Evolutionary conservation across 2,329 filamentous ascomycete species (phyloP).

Genomic region (Colletotrichum falcatum): DNA sequence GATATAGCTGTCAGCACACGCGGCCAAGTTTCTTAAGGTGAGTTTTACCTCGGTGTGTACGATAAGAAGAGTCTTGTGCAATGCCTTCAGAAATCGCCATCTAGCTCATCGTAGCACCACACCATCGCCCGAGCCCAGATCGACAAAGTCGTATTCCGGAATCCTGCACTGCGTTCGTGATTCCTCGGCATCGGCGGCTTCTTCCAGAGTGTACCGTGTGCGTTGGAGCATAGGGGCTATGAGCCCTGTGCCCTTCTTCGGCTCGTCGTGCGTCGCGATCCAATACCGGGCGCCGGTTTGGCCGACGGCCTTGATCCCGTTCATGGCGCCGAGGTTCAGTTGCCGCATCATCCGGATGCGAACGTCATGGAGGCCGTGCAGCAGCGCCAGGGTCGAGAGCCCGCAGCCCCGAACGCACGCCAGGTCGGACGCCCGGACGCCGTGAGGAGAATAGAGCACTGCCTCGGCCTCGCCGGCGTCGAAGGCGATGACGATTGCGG

Average conservation of each 20-base stretch:
- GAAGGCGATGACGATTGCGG: constrained; percentile 70
- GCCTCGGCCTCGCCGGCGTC: constrained; percentile 44
- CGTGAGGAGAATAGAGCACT: constrained; percentile 39
- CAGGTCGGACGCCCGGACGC: constrained; percentile 52
- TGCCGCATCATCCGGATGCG: constrained; percentile 63
- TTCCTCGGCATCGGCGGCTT: constrained; percentile 55
- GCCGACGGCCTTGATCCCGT: constrained; percentile 68
- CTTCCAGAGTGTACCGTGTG: constrained; percentile 57
- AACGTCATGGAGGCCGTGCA: constrained; percentile 75
- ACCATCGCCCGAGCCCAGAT: constrained; percentile 68
- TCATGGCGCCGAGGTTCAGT: constrained; percentile 72
- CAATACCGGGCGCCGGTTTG: constrained; percentile 69
- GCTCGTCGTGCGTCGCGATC: constrained; percentile 74
- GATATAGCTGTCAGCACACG: not conserved
- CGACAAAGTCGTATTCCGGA: constrained; percentile 60
- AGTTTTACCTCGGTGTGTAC: not conserved
- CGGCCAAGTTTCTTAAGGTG: not conserved
- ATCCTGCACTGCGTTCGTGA: constrained; percentile 45
- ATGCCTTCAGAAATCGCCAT: too few species aligned
- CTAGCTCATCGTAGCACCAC: constrained; percentile 57
- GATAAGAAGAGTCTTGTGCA: too few species aligned
- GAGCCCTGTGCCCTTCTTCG: constrained; percentile 69
- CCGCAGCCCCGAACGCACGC: constrained; percentile 55
- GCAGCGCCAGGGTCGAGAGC: constrained; percentile 66
- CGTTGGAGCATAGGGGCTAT: constrained; percentile 64